Percentiles rank a stretch among this genome's conserved stretches.
phyloP scores from a whole-genome alignment of 768 basidiomycete genomes.

The Tephrocybe sp. region DNA sequence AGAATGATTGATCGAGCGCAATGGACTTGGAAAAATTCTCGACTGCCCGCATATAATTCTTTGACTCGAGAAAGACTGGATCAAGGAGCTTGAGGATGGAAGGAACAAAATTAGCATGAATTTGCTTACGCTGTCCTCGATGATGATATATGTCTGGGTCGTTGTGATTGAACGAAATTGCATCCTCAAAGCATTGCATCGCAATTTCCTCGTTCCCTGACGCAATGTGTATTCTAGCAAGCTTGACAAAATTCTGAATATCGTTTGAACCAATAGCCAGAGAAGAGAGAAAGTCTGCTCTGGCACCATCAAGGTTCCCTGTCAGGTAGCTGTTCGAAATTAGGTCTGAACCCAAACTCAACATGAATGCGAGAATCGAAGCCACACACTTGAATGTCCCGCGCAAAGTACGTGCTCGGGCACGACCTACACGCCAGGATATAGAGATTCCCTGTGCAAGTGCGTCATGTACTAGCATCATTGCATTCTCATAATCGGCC shows the following conservation, averaged over 20 bases:
- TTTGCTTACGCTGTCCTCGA: constrained; percentile 79
- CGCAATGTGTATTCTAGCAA: constrained; percentile 96
- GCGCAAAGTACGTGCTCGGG: constrained; percentile 87
- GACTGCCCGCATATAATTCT: constrained; percentile 80
- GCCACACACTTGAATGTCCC: constrained; percentile 87
- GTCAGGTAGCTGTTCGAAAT: constrained; percentile 69
- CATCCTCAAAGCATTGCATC: constrained; percentile 88
- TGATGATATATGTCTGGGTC: constrained; percentile 99
- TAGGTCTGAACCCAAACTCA: background rate
- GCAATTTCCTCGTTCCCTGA: constrained; percentile 77
- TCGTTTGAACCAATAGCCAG: constrained; percentile 63
- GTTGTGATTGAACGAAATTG: constrained; percentile 71
- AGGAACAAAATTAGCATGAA: background rate
- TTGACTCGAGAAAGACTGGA: constrained; percentile 89
- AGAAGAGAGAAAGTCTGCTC: constrained; percentile 76
- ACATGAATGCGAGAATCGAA: background rate
- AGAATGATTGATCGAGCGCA: constrained; percentile 80
- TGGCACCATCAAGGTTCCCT: constrained; percentile 77
- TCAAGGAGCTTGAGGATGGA: background rate
- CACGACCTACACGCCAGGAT: constrained; percentile 68
- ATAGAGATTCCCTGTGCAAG: constrained; percentile 70
- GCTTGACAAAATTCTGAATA: constrained; percentile 91
- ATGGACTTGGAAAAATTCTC: constrained; percentile 89
- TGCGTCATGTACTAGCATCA: constrained; percentile 79
- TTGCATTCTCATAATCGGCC: constrained; percentile 77